Percentiles rank a stretch among this genome's conserved stretches.
These are phyloP conservation scores for Malassezia japonica DNA, from an alignment of 1,284 basidiomycete species.

Conservation along the genomic window DNA sequence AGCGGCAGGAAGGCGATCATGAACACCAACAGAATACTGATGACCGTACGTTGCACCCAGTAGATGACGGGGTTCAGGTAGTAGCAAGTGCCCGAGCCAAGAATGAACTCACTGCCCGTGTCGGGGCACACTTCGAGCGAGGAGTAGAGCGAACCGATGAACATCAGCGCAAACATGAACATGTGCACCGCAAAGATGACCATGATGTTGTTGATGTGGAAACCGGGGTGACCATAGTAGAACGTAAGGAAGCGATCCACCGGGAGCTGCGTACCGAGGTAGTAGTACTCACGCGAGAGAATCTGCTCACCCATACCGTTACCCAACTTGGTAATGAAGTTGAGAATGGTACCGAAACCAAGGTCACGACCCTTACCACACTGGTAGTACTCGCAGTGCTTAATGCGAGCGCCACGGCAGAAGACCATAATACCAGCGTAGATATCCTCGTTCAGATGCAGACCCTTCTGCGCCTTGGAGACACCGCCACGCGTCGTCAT, in stretches of 20 bases:
- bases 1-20: slow-evolving; percentile 49
- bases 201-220: slow-evolving; percentile 99
- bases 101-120: slow-evolving; percentile 42
- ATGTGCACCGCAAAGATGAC: slow-evolving; percentile 47
- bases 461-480: slow-evolving; percentile 95
- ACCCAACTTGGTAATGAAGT: slow-evolving; percentile 99
- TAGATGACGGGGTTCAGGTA: slow-evolving; percentile 46
- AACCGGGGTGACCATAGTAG: slow-evolving; percentile 98
- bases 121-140: slow-evolving; percentile 40
- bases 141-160: slow-evolving; percentile 46
- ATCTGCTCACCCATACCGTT: slow-evolving; percentile 99
- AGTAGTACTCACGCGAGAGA: slow-evolving; percentile 98
- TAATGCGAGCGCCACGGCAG: slow-evolving; percentile 91
- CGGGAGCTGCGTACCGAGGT: slow-evolving; percentile 94
- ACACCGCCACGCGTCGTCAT: slow-evolving; percentile 98
- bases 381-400: slow-evolving; percentile 95
- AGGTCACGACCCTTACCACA: slow-evolving; percentile 98
- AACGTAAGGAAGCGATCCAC: slow-evolving; percentile 98
- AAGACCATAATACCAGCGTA: slow-evolving; percentile 98
- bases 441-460: slow-evolving; percentile 98
- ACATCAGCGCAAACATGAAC: slow-evolving; percentile 48
- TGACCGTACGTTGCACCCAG: slow-evolving; percentile 48
- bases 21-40: slow-evolving; percentile 48
- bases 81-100: slow-evolving; percentile 46
- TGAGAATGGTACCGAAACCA: slow-evolving; percentile 95